Evolutionary conservation across 108 stramenopile genomes (phyloP), one percentile per base, ranked within the genome.

Genomic region (Nannochloropsis gaditana): DNA sequence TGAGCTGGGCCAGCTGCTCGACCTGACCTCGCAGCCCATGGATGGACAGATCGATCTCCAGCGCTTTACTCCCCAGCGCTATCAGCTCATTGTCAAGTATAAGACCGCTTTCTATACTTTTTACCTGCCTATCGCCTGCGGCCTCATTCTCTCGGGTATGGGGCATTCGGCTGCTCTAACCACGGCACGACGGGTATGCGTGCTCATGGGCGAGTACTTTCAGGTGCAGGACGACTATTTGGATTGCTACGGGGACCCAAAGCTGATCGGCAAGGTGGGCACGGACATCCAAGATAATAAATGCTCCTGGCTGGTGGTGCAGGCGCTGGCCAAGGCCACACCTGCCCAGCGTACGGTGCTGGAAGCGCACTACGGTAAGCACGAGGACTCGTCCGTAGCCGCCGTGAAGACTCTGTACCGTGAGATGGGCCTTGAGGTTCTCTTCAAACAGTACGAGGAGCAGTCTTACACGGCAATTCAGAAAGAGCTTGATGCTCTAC

Each of bases 201-300:
- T 94, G 87, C 90, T 90, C 59, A 94, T 99, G 92, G 99, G 99
- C 21, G 96, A 94, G 84, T 99, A 98, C 94, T 99, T 99, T 88
- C 99, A 99, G 91, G 94, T 97, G 80, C 98, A 99, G 88, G 99
- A 99, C 88, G 99, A 99, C 91, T 96, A 94, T 87, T 93, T 99
- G 79, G 99, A 99, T 91, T 96, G 96, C 86, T 99, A 92, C 91
- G 99, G 94, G 9, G 86, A 84, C 81, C 97, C 97, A 4, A 93
- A 96, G 86, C 93, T 96, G 44, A 91, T 99, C 83, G 99, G 99
- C 9, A 99, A 99, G 92, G 90, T 99, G 83, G 99, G 99, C 43
- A 99, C 99, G n/a, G 99, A 99, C 85, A 99, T 99, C 91, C 94
- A 97, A 89, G 99, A 99, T 90, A 96, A 95, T 90, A 99, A 99